Evolutionary conservation across 495 filamentous ascomycete species (phyloP).

Genomic region (Talaromyces nanjingensis): DNA sequence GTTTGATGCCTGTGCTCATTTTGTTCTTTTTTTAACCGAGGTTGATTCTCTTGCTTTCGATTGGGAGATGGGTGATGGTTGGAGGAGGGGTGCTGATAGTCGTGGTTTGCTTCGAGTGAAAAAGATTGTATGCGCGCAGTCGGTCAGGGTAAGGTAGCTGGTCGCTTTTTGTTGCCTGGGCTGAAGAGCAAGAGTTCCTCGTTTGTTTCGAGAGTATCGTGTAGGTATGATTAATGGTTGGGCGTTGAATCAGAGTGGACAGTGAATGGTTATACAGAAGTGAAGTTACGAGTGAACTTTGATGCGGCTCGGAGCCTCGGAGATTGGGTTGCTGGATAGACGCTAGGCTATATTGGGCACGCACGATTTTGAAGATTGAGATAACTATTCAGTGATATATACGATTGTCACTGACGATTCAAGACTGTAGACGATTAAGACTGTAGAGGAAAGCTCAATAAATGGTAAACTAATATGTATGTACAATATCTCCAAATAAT

Average conservation of each 20-base stretch:
- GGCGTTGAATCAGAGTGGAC: background rate
- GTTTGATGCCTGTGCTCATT: slow-evolving; percentile 15
- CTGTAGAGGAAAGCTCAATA: too few species aligned
- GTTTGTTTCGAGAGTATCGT: background rate
- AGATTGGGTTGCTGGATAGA: background rate
- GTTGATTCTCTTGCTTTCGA: too few species aligned
- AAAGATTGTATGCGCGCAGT: background rate
- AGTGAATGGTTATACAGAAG: background rate
- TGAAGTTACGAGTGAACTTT: background rate
- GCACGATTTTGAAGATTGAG: too few species aligned
- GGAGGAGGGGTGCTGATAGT: background rate
- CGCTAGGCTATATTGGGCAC: background rate
- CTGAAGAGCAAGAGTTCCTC: background rate
- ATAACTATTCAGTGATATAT: background rate
- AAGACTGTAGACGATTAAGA: background rate
- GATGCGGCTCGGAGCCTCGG: background rate
- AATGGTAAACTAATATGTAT: too few species aligned
- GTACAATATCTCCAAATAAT: too few species aligned
- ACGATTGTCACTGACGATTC: background rate
- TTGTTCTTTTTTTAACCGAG: background rate
- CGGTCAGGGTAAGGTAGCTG: background rate
- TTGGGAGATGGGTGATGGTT: too few species aligned
- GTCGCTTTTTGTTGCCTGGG: background rate
- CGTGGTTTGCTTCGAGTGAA: background rate
- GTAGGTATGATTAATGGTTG: background rate